A percentile compares a stretch with the other conserved stretches of the same genome.
phyloP scores from a whole-genome alignment of 768 basidiomycete genomes.

The Trametopsis cervina region DNA sequence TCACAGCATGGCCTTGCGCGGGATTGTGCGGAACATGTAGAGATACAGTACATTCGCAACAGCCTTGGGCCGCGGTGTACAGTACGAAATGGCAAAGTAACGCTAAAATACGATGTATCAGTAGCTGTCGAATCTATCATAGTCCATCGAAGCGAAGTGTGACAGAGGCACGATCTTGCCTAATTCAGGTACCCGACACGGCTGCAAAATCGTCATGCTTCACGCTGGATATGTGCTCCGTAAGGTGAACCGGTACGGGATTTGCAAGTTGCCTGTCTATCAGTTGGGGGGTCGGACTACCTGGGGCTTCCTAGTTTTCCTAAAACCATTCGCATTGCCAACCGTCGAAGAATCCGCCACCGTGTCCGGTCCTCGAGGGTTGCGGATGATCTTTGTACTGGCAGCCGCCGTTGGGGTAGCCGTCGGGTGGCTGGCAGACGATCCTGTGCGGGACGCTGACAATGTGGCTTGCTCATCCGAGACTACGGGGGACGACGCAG shows the following conservation, averaged over 20 bases:
- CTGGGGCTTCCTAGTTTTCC: not conserved
- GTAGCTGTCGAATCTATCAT: not conserved
- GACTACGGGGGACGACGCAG: not conserved
- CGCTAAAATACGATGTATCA: not conserved
- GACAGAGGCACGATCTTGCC: too few relatives aligned
- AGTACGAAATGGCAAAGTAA: too few relatives aligned
- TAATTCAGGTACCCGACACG: too few relatives aligned
- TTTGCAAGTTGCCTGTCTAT: too few relatives aligned
- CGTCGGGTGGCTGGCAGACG: not conserved
- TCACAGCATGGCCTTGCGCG: not conserved
- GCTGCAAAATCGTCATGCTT: too few relatives aligned
- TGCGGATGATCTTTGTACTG: conserved; percentile 2
- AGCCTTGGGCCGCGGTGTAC: too few relatives aligned
- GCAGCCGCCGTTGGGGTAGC: not conserved
- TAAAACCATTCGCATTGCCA: not conserved
- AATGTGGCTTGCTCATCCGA: not conserved
- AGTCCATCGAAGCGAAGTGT: too few relatives aligned
- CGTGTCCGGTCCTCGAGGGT: conserved; percentile 11
- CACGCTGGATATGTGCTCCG: too few relatives aligned
- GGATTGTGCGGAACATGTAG: too few relatives aligned
- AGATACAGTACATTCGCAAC: too few relatives aligned
- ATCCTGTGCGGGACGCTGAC: not conserved
- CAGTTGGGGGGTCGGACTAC: too few relatives aligned
- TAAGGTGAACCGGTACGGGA: too few relatives aligned
- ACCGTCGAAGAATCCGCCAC: not conserved